Evolutionary conservation across 2,329 filamentous ascomycete genomes (phyloP).

Genomic region (Amylocarpus encephaloides): DNA sequence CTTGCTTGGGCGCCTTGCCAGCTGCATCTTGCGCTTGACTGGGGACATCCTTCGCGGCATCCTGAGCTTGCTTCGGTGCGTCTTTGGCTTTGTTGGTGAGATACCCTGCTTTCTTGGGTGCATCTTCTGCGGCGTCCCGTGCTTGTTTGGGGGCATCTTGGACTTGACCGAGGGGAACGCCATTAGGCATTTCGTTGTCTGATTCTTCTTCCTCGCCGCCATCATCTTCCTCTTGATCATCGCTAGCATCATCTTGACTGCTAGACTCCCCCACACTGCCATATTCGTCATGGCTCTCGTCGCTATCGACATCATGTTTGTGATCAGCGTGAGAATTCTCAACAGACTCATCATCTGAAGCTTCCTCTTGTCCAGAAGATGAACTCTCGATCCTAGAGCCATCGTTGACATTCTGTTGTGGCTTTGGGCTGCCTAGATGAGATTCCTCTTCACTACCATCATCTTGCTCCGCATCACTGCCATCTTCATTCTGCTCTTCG

Average conservation of each 20-base stretch:
- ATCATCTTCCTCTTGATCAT: slow-evolving; percentile 2
- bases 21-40: neutral
- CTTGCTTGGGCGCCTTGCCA: slow-evolving; percentile 7
- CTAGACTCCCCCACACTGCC: neutral
- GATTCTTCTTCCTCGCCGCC: slow-evolving; percentile 10
- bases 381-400: too few relatives aligned
- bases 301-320: neutral
- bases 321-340: neutral
- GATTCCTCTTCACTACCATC: neutral
- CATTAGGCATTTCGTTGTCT: slow-evolving; percentile 6
- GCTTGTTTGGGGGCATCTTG: neutral
- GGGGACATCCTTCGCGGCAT: slow-evolving; percentile 2
- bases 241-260: slow-evolving; percentile 3
- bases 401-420: too few relatives aligned
- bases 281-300: neutral
- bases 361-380: slow-evolving; percentile 4
- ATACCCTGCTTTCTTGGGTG: neutral
- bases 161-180: slow-evolving; percentile 7
- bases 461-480: slow-evolving; percentile 4
- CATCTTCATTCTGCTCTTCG: slow-evolving; percentile 6
- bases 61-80: slow-evolving; percentile 1
- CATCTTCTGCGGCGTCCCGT: slow-evolving; percentile 4
- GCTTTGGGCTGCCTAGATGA: too few relatives aligned
- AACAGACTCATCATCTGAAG: slow-evolving; percentile 3
- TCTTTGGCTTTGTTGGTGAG: slow-evolving; percentile 7